phyloP scores from a whole-genome alignment of 768 basidiomycete genomes.

The Tylopilus vinaceipallidus region DNA sequence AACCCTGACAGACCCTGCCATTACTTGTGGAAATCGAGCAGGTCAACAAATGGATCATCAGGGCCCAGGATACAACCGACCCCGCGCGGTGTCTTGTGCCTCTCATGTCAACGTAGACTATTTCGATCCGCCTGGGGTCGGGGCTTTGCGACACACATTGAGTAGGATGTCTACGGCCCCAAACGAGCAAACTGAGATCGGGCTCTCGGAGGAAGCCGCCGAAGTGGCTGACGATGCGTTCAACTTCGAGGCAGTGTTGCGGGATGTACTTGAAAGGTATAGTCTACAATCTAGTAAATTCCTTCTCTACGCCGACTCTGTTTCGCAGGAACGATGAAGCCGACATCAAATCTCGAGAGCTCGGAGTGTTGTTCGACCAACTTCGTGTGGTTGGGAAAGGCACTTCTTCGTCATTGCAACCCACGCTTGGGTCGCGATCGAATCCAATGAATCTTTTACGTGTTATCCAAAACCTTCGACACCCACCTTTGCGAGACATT shows the following conservation, averaged over 20 bases:
- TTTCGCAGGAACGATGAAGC: conserved; percentile 43
- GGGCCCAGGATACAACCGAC: not conserved
- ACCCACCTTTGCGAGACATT: conserved; percentile 61
- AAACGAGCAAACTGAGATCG: conserved; percentile 1
- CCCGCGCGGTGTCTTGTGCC: conserved; percentile 2
- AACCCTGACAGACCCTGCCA: conserved; percentile 4
- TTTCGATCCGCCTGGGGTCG: conserved; percentile 55
- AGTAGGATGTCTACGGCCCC: conserved; percentile 14
- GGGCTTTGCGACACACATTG: conserved; percentile 16
- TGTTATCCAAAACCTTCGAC: conserved; percentile 44
- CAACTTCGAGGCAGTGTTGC: conserved; percentile 30
- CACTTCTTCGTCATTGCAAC: conserved; percentile 49
- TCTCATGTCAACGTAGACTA: conserved; percentile 44
- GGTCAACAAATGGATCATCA: not conserved
- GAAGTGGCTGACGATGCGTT: conserved; percentile 26
- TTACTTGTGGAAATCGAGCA: not conserved
- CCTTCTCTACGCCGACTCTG: not conserved
- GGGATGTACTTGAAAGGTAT: conserved; percentile 25
- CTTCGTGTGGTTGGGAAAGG: conserved; percentile 62
- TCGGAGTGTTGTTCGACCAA: conserved; percentile 60
- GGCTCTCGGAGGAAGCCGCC: not conserved
- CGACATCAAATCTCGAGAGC: conserved; percentile 49
- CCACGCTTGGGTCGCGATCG: conserved; percentile 62
- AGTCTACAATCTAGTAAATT: not conserved
- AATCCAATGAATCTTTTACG: conserved; percentile 48